Conservation (phyloP, 306 rosid genomes). For the Cucumis melo region DNA sequence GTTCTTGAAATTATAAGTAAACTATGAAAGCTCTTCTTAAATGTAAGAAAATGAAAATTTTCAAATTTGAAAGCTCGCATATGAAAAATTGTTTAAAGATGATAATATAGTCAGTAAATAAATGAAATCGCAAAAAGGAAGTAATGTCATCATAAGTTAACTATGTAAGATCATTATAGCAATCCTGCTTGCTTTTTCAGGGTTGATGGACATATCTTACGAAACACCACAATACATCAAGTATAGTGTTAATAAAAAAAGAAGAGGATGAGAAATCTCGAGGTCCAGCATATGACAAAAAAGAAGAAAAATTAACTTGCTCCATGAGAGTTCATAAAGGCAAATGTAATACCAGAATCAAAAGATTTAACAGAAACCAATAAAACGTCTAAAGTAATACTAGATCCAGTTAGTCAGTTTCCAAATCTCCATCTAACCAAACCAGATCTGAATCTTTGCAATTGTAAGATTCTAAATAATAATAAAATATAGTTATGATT, state of each 20-base stretch:
- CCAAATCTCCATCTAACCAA: too few species aligned
- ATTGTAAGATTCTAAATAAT: not conserved
- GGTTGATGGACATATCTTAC: not conserved
- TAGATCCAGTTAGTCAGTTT: not conserved
- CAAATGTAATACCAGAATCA: not conserved
- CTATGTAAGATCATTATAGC: not conserved
- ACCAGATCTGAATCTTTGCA: too few species aligned
- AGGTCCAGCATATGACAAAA: not conserved
- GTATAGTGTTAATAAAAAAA: not conserved
- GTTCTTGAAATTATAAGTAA: not conserved
- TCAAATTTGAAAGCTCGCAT: not conserved
- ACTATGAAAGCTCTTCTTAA: not conserved
- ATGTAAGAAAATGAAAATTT: not conserved
- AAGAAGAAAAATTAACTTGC: not conserved
- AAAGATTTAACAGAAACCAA: not conserved
- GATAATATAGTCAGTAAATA: not conserved
- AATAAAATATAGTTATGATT: not conserved
- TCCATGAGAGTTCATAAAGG: not conserved
- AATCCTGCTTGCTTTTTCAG: not conserved
- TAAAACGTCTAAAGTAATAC: not conserved
- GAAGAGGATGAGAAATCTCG: not conserved
- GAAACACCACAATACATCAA: not conserved
- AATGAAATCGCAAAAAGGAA: not conserved
- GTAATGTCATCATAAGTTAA: not conserved
- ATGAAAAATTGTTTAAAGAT: not conserved